phyloP scores from a whole-genome alignment of 306 rosid genomes.

The Hippophae rhamnoides region DNA sequence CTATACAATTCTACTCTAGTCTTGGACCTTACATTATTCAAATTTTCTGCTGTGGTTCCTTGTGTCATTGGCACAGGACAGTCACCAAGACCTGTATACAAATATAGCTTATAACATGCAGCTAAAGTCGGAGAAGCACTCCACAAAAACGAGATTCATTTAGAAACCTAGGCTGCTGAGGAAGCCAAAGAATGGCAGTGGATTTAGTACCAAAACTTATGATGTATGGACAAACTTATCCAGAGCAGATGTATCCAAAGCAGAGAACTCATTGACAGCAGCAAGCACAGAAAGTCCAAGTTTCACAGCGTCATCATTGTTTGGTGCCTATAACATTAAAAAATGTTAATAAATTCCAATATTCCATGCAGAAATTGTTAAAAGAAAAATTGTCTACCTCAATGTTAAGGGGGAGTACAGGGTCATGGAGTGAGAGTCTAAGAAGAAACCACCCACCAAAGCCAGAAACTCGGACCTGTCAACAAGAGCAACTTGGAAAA shows the following conservation, averaged over 20 bases:
- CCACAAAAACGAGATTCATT: neutral
- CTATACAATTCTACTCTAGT: too few species aligned
- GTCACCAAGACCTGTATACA: too few species aligned
- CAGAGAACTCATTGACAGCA: constrained; percentile 57
- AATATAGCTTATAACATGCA: too few species aligned
- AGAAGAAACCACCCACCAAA: constrained; percentile 92
- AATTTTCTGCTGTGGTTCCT: too few species aligned
- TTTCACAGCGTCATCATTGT: constrained; percentile 50
- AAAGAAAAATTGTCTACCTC: constrained; percentile 45
- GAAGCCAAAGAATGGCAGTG: constrained; percentile 18
- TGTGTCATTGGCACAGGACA: too few species aligned
- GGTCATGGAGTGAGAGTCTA: constrained; percentile 89
- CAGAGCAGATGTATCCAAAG: constrained; percentile 69
- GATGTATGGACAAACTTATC: constrained; percentile 54
- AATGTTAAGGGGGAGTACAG: constrained; percentile 92
- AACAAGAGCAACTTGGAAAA: constrained; percentile 18
- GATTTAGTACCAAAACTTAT: constrained; percentile 8
- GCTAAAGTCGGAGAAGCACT: too few species aligned
- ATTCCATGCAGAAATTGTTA: neutral
- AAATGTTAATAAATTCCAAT: neutral
- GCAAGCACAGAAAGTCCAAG: constrained; percentile 64
- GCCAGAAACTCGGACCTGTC: constrained; percentile 84
- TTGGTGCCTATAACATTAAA: constrained; percentile 47
- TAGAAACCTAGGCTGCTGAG: constrained; percentile 12
- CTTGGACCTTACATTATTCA: too few species aligned